Conservation (phyloP, 1,284 basidiomycete species). For the Trichosporon sp. region DNA sequence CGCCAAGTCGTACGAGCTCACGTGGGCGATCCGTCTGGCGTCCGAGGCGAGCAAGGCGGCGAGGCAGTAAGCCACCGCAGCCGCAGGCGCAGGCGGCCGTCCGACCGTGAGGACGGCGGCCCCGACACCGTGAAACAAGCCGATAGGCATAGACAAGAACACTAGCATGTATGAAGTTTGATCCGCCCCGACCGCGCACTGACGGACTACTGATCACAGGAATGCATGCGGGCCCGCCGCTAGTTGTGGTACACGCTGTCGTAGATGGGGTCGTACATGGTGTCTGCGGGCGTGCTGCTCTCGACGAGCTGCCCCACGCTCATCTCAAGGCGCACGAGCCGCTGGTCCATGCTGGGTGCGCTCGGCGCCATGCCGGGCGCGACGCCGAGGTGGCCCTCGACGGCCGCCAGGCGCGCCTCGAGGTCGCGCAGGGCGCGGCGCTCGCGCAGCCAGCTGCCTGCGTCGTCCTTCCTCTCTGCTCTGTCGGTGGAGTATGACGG, state of each 20-base stretch:
- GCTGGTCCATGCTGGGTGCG: background rate
- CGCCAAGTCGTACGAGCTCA: constrained; percentile 69
- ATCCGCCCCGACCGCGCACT: background rate
- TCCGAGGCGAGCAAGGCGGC: constrained; percentile 9
- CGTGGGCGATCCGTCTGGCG: constrained; percentile 58
- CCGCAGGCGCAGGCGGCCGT: too few relatives aligned
- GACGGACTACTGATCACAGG: background rate
- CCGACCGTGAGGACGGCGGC: too few relatives aligned
- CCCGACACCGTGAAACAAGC: background rate
- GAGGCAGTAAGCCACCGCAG: background rate
- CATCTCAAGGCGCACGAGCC: background rate
- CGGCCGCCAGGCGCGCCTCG: too few relatives aligned
- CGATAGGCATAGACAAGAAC: background rate
- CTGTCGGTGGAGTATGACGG: background rate
- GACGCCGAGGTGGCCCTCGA: background rate
- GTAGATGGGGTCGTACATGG: background rate
- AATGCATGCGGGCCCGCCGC: background rate
- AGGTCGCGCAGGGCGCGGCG: background rate
- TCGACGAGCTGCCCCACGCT: background rate
- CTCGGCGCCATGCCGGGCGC: background rate
- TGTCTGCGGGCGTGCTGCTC: background rate
- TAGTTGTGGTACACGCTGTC: background rate
- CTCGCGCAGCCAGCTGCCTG: background rate
- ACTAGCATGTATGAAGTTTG: background rate
- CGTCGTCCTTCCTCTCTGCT: too few relatives aligned